phyloP scores from a whole-genome alignment of 2,329 filamentous ascomycete species.

The Botrytis sinoallii region DNA sequence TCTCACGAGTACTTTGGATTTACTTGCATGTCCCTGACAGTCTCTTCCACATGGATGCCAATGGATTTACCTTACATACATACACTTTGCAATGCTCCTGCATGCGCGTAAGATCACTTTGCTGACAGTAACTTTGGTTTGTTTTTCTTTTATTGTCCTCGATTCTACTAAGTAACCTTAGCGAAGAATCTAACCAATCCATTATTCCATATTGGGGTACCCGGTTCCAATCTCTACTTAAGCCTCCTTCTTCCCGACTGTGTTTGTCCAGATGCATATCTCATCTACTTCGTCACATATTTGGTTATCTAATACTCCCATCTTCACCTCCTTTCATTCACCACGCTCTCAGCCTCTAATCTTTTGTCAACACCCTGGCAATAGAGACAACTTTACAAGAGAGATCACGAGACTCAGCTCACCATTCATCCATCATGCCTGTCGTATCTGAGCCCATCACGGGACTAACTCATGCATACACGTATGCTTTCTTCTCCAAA shows the following conservation, averaged over 20 bases:
- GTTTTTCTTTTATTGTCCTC: background rate
- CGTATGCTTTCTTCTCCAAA: slow-evolving; percentile 5
- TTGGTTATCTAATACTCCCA: background rate
- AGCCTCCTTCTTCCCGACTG: slow-evolving; percentile 17
- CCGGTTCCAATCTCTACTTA: slow-evolving; percentile 20
- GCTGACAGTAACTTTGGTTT: slow-evolving; percentile 12
- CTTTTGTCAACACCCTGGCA: background rate
- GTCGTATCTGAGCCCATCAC: slow-evolving; percentile 19
- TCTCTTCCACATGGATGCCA: slow-evolving; percentile 10
- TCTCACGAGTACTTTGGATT: background rate
- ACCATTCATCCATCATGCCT: slow-evolving; percentile 17
- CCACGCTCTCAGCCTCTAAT: background rate
- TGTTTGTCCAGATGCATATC: slow-evolving; percentile 6
- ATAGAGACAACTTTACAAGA: background rate
- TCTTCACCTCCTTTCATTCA: background rate
- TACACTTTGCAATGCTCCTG: background rate
- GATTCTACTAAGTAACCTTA: background rate
- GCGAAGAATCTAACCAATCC: background rate
- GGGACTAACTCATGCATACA: background rate
- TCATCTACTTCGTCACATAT: slow-evolving; percentile 4
- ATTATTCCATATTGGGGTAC: background rate
- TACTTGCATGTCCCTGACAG: slow-evolving; percentile 16
- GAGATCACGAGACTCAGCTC: slow-evolving; percentile 4
- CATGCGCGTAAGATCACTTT: slow-evolving; percentile 21
- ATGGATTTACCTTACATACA: slow-evolving; percentile 4